Percentiles rank a stretch among this genome's conserved stretches.
These are phyloP conservation scores for Pseudogymnoascus sp. DNA, from an alignment of 2,329 filamentous ascomycete genomes.

Conservation along the genomic window DNA sequence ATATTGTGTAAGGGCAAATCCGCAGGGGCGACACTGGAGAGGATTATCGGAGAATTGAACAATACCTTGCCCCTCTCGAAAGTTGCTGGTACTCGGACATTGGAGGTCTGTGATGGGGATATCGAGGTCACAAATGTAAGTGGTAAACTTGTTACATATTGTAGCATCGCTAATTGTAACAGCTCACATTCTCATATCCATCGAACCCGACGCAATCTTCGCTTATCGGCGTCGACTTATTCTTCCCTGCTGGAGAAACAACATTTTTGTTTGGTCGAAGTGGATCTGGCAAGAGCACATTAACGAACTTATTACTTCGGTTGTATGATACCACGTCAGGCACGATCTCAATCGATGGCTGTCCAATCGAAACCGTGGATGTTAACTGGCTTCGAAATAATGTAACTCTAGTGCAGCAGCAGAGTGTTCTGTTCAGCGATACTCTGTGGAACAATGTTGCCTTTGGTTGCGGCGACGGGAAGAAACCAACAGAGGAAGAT, in stretches of 20 bases:
- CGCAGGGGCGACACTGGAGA: slow-evolving; percentile 56
- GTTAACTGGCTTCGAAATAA: slow-evolving; percentile 67
- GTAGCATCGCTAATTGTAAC: slow-evolving; percentile 15
- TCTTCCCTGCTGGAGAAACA: slow-evolving; percentile 62
- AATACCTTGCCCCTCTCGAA: slow-evolving; percentile 21
- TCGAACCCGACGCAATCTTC: slow-evolving; percentile 52
- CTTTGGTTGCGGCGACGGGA: slow-evolving; percentile 50
- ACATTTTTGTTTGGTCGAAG: slow-evolving; percentile 79
- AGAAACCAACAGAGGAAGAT: slow-evolving; percentile 41
- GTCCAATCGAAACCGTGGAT: slow-evolving; percentile 52
- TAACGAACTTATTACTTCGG: slow-evolving; percentile 69
- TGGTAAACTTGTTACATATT: slow-evolving; percentile 2
- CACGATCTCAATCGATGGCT: slow-evolving; percentile 58
- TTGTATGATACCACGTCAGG: slow-evolving; percentile 65
- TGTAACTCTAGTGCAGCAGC: slow-evolving; percentile 74
- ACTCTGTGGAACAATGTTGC: slow-evolving; percentile 70
- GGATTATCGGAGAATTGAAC: slow-evolving; percentile 31
- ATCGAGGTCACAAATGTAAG: slow-evolving; percentile 61
- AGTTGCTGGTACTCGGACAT: slow-evolving; percentile 27
- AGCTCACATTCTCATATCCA: slow-evolving; percentile 81
- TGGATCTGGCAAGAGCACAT: slow-evolving; percentile 86
- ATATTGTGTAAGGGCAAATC: slow-evolving; percentile 70
- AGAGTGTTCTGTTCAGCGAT: slow-evolving; percentile 72
- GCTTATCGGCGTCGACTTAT: slow-evolving; percentile 54
- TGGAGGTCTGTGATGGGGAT: slow-evolving; percentile 48